phyloP scores from a whole-genome alignment of 2,329 filamentous ascomycete genomes.

The Tolypocladium amazonense region DNA sequence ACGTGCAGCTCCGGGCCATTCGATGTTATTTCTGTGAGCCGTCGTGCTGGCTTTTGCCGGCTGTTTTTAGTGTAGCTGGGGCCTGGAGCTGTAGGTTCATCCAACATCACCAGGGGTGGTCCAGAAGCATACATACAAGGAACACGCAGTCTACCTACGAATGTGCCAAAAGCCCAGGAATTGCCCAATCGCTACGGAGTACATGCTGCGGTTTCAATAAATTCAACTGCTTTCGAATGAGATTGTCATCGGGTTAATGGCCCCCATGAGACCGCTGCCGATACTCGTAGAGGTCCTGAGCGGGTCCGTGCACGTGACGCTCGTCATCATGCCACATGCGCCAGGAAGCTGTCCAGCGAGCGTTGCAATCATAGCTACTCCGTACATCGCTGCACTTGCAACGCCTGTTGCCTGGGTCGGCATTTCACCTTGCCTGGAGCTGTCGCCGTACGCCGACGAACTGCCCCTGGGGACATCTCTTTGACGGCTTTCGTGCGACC shows the following conservation, averaged over 20 bases:
- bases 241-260: no score
- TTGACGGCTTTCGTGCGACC: neutral
- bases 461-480: neutral
- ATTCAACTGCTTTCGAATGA: neutral
- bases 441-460: neutral
- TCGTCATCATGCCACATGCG: neutral
- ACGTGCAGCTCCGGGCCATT: neutral
- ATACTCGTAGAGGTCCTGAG: neutral
- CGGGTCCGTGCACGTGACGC: neutral
- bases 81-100: no score
- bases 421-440: neutral
- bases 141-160: neutral
- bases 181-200: neutral
- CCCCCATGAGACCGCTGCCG: no score
- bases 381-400: neutral
- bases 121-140: no score
- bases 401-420: neutral
- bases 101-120: no score
- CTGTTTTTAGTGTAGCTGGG: no score
- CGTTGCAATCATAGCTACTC: neutral
- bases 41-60: neutral
- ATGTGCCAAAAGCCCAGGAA: neutral
- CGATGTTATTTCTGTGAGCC: neutral
- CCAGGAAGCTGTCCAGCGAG: neutral
- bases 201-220: neutral